Evolutionary conservation across 2,329 filamentous ascomycete species (phyloP).

Genomic region (Cladophialophora psammophila): DNA sequence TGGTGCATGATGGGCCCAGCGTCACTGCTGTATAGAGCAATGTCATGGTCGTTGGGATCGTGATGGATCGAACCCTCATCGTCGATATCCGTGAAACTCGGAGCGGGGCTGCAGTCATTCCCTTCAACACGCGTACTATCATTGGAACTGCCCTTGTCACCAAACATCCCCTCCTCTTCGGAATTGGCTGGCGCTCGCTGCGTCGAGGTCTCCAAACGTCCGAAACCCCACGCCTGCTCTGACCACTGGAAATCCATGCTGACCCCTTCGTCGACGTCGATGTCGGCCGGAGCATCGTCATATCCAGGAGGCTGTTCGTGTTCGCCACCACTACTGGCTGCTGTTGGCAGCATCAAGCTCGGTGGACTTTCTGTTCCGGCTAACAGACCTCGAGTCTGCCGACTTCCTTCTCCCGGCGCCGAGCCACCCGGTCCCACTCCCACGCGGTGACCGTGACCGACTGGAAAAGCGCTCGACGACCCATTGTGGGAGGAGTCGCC

Average conservation of each 20-base stretch:
- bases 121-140: slow-evolving; percentile 38
- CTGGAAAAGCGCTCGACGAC: slow-evolving; percentile 84
- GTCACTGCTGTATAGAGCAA: slow-evolving; percentile 27
- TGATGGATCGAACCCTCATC: slow-evolving; percentile 19
- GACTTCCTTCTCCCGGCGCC: slow-evolving; percentile 49
- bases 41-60: slow-evolving; percentile 14
- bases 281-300: slow-evolving; percentile 20
- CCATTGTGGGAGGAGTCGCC: slow-evolving; percentile 86
- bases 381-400: slow-evolving; percentile 44
- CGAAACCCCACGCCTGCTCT: slow-evolving; percentile 25
- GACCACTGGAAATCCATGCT: slow-evolving; percentile 12
- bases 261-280: slow-evolving; percentile 31
- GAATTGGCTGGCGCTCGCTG: slow-evolving; percentile 28
- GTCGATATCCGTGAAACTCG: slow-evolving; percentile 25
- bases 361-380: slow-evolving; percentile 39
- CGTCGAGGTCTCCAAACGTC: slow-evolving; percentile 6
- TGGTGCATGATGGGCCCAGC: slow-evolving; percentile 15
- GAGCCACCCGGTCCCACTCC: slow-evolving; percentile 69
- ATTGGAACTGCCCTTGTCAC: slow-evolving; percentile 33
- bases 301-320: slow-evolving; percentile 46
- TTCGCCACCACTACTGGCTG: slow-evolving; percentile 21
- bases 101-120: slow-evolving; percentile 25
- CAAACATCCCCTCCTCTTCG: slow-evolving; percentile 36
- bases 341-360: slow-evolving; percentile 28
- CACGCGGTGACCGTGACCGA: slow-evolving; percentile 75